Conservation (phyloP, 495 filamentous ascomycete species). For the Jackrogersella minutella region DNA sequence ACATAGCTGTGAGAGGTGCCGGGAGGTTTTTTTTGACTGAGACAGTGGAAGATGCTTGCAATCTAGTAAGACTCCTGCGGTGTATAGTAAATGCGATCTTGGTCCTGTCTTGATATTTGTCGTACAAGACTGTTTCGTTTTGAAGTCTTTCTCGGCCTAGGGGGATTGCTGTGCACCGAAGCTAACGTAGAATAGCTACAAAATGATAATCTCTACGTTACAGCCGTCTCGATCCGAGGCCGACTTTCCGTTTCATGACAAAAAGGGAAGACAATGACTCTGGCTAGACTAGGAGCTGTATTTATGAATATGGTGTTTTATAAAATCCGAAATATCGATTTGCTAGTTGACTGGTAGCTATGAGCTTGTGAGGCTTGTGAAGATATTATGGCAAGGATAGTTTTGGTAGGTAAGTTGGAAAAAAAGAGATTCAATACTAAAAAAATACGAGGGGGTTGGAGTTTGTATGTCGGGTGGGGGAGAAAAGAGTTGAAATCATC, state of each 20-base stretch:
- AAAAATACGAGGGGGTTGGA: constrained; percentile 40
- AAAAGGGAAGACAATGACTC: constrained; percentile 14
- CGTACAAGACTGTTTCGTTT: constrained; percentile 4
- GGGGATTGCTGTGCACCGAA: background rate
- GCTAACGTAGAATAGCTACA: constrained; percentile 1
- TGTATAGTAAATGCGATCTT: background rate
- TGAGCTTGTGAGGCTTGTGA: background rate
- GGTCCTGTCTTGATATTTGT: background rate
- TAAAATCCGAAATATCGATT: background rate
- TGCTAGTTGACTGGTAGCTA: background rate
- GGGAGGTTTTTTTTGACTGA: background rate
- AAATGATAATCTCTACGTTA: constrained; percentile 18
- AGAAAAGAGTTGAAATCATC: constrained; percentile 21
- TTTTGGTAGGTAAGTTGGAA: background rate
- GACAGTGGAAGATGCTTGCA: background rate
- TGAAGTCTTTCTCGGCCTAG: background rate
- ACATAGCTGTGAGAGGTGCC: constrained; percentile 45
- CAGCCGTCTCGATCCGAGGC: constrained; percentile 21
- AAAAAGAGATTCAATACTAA: background rate
- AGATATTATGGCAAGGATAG: constrained; percentile 1
- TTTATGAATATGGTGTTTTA: constrained; percentile 1
- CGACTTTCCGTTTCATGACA: constrained; percentile 33
- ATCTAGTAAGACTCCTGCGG: background rate
- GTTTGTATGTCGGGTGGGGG: constrained; percentile 18
- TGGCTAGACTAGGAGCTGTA: constrained; percentile 14